These are phyloP conservation scores for Rhodotorula paludigena DNA, from an alignment of 768 basidiomycete genomes.

Conservation along the genomic window DNA sequence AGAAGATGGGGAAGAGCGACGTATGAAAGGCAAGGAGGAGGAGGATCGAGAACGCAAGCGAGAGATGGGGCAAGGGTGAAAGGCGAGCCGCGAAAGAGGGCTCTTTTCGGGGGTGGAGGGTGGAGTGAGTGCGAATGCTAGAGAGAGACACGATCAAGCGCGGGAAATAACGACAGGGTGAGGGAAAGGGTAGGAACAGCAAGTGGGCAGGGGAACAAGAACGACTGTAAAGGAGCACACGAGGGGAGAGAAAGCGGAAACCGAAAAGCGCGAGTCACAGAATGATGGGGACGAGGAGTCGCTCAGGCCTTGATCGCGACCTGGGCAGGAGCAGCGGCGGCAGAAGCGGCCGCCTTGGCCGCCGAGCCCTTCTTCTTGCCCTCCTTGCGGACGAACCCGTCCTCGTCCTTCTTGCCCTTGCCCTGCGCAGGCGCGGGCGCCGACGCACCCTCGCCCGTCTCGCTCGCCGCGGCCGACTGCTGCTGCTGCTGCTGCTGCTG, in stretches of 20 bases:
- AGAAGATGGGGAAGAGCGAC: too few relatives aligned
- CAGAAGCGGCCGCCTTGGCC: neutral
- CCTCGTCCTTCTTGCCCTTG: conserved; percentile 10
- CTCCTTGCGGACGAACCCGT: conserved; percentile 23
- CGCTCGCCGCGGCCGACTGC: neutral
- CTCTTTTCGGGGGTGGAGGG: neutral
- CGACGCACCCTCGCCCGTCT: neutral
- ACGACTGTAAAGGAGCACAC: too few relatives aligned
- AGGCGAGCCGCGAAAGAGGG: neutral
- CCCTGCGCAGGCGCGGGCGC: neutral
- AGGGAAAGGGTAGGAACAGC: neutral
- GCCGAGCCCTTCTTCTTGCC: conserved; percentile 2
- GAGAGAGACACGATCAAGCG: neutral
- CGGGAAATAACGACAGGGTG: neutral
- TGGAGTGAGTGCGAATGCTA: conserved; percentile 1
- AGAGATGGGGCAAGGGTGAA: too few relatives aligned
- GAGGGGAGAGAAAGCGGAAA: neutral
- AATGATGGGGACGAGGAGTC: neutral
- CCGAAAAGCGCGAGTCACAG: neutral
- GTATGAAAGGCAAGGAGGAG: too few relatives aligned
- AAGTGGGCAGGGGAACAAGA: neutral
- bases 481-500: neutral
- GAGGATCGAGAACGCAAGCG: neutral
- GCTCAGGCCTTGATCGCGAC: conserved; percentile 16
- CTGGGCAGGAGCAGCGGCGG: neutral